Percentiles rank a stretch among this genome's conserved stretches.
These are phyloP conservation scores for Neopestalotiopsis rosae DNA, from an alignment of 2,329 filamentous ascomycete genomes.

Conservation along the genomic window DNA sequence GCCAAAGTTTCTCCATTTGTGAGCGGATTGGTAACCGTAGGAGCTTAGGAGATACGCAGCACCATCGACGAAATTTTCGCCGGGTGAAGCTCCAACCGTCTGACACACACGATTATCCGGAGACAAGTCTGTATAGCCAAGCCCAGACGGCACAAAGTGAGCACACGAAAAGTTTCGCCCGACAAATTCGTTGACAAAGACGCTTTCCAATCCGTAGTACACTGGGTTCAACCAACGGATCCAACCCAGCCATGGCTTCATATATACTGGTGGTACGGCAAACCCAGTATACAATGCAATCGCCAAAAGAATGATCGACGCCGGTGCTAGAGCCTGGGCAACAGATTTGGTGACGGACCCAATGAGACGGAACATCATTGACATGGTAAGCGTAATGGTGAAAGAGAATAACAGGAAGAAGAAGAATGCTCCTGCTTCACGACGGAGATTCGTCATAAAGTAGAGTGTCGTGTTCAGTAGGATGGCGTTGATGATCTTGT, in stretches of 20 bases:
- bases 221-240: constrained; percentile 58
- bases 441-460: constrained; percentile 69
- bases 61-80: too few species aligned
- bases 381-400: background rate
- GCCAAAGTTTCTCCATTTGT: background rate
- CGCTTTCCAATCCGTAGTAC: constrained; percentile 67
- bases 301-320: background rate
- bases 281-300: constrained; percentile 42
- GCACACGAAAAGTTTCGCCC: background rate
- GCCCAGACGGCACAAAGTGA: background rate
- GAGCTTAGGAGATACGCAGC: too few species aligned
- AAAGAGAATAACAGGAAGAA: constrained; percentile 53
- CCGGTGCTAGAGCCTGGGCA: background rate
- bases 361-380: background rate
- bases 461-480: constrained; percentile 68
- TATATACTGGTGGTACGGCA: constrained; percentile 57
- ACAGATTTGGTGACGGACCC: background rate
- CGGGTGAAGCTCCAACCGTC: too few species aligned
- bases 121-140: background rate
- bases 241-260: constrained; percentile 62
- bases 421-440: constrained; percentile 65
- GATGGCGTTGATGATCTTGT: constrained; percentile 63
- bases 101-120: too few species aligned
- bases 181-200: constrained; percentile 61
- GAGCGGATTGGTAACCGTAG: too few species aligned